Conservation (phyloP, 352 stramenopile genomes). For the Discostella stelligera region DNA sequence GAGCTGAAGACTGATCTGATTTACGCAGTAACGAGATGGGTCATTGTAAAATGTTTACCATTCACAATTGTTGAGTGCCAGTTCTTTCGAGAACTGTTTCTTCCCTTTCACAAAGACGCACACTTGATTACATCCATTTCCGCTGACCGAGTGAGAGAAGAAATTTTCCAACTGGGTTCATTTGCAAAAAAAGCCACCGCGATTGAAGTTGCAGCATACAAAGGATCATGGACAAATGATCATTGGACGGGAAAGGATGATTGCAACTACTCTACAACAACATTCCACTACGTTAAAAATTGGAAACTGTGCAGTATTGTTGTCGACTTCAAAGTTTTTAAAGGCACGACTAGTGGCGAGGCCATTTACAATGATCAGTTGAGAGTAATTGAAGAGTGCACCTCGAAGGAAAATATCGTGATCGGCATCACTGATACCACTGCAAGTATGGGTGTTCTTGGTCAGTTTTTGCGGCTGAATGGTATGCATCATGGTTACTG, state of each 20-base stretch:
- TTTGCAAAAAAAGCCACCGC: neutral
- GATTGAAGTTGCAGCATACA: neutral
- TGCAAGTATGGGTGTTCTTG: constrained; percentile 12
- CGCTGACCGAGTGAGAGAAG: neutral
- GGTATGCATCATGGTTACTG: constrained; percentile 3
- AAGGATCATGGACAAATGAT: constrained; percentile 12
- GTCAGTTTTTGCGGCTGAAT: neutral
- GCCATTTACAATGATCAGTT: neutral
- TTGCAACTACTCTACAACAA: constrained; percentile 6
- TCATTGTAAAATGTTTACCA: neutral
- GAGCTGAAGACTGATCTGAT: neutral
- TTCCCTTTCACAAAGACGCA: neutral
- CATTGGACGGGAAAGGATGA: constrained; percentile 5
- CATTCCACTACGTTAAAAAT: constrained; percentile 8
- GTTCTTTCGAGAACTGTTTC: neutral
- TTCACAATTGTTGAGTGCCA: neutral
- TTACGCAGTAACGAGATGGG: neutral
- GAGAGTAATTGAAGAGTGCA: neutral
- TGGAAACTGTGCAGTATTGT: neutral
- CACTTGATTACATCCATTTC: neutral
- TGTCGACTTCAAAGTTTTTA: constrained; percentile 16
- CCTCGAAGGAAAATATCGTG: constrained; percentile 8
- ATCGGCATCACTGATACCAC: constrained; percentile 19
- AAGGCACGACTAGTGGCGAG: constrained; percentile 8
- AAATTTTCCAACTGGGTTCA: neutral